Percentiles rank a stretch among this genome's conserved stretches.
These are phyloP conservation scores for Quercus berberidifolia DNA, from an alignment of 306 rosid genomes.

Conservation along the genomic window DNA sequence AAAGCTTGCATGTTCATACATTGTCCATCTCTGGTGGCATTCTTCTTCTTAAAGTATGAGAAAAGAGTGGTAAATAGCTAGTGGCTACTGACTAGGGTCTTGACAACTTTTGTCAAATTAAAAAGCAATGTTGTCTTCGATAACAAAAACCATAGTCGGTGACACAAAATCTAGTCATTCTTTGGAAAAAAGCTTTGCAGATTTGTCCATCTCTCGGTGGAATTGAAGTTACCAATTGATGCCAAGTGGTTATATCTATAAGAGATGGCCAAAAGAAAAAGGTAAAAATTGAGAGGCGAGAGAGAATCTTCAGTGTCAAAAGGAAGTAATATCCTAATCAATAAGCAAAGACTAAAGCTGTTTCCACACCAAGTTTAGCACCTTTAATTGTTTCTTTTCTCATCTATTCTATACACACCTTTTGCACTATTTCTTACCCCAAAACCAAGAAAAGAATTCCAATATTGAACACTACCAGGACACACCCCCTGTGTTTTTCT, in stretches of 20 bases:
- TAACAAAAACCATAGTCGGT: no score
- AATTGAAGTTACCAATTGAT: not conserved
- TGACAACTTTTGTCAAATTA: no score
- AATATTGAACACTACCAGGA: not conserved
- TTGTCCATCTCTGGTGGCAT: no score
- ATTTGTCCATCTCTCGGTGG: not conserved
- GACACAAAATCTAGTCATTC: no score
- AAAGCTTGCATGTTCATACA: slow-evolving; percentile 3
- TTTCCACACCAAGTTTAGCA: slow-evolving; percentile 58
- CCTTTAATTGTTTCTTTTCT: slow-evolving; percentile 13
- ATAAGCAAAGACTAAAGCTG: slow-evolving; percentile 47
- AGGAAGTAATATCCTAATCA: slow-evolving; percentile 11
- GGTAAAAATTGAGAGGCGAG: slow-evolving; percentile 7
- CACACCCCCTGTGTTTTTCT: no score
- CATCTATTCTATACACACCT: slow-evolving; percentile 1
- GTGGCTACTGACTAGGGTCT: no score
- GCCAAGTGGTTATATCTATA: not conserved
- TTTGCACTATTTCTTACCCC: slow-evolving; percentile 4
- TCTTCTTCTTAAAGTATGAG: no score
- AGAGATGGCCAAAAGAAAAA: slow-evolving; percentile 36
- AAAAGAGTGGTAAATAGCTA: no score
- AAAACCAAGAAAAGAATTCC: slow-evolving; percentile 26
- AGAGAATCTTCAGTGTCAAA: slow-evolving; percentile 42
- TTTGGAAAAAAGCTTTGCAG: no score
- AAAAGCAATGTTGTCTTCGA: no score